Base-by-base conservation (phyloP, 108 stramenopile species). In the Schizochytrium sp. region DNA sequence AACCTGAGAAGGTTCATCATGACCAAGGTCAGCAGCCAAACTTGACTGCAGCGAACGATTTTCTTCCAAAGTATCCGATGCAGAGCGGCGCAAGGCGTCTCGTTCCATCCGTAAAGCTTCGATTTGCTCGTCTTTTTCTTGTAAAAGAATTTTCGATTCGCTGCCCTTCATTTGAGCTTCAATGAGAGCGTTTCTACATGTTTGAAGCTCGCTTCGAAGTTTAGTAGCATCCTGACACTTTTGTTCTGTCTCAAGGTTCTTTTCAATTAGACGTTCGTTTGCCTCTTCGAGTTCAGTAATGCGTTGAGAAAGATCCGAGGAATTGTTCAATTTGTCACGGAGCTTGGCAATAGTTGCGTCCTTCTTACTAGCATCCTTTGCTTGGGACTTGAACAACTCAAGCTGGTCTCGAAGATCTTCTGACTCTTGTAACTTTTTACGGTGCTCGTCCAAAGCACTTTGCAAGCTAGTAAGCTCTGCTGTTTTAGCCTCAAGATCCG, bases 321-420 rank as follows among this genome's bases (percentile, higher is more conserved):
- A 49, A 8, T 47, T 53, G 15, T 49, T 55, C 28, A 83, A n/a
- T 40, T 83, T 83, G 28, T 83, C 76, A 2, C 53, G 47, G 13
- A 83, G 28, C 15, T 55, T 49, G 17, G 53, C 47, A 2, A 83
- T 83, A 5, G 76, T 55, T 13, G 76, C 76, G 50, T 83, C 76
- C 47, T 83, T 83, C 28, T 83, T 83, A n/a, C n/a, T n/a, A n/a
- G 28, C 5, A 7, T 55, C 50, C 40, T 40, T 83, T 47, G 76
- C 76, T 42, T 83, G 76, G 50, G 76, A 83, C 50, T 10, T 5
- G 76, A 83, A 53, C 1, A 83, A 47, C 76, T 83, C 76, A 42
- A 83, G 47, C 28, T 83, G 76, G 3, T 83, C 76, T 13, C 76
- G 76, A 38, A 83, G 76, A n/a, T 83, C 76, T 5, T 53, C 76